These are phyloP conservation scores for Aspergillus coremiiformis DNA, from an alignment of 495 filamentous ascomycete genomes.

Conservation along the genomic window DNA sequence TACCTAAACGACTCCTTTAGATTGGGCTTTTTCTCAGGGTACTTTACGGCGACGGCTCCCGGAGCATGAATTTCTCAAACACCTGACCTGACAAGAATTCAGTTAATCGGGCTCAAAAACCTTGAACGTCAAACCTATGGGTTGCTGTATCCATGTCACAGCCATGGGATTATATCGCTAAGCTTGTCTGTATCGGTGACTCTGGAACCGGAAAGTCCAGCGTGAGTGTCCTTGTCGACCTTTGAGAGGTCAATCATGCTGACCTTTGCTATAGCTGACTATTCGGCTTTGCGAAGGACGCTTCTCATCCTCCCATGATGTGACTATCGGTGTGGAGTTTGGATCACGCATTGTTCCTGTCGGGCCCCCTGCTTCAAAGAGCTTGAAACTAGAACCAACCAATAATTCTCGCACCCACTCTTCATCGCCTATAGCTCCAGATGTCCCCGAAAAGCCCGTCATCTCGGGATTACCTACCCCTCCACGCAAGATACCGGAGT, in stretches of 20 bases:
- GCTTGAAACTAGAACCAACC: conserved; percentile 33
- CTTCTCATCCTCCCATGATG: conserved; percentile 86
- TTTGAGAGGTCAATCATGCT: conserved; percentile 3
- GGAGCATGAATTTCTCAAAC: conserved; percentile 14
- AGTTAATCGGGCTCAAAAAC: background rate
- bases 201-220: conserved; percentile 87
- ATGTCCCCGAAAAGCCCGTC: conserved; percentile 14
- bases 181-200: conserved; percentile 95
- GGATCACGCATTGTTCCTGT: conserved; percentile 90
- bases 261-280: conserved; percentile 52
- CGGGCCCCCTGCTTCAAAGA: conserved; percentile 56
- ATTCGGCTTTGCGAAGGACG: conserved; percentile 96
- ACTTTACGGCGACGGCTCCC: background rate
- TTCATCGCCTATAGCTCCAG: conserved; percentile 5
- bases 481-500: conserved; percentile 27
- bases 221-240: too few species aligned
- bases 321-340: conserved; percentile 97
- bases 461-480: conserved; percentile 31
- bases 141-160: conserved; percentile 53
- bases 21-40: background rate
- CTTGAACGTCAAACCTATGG: background rate
- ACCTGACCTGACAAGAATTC: conserved; percentile 9
- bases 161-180: conserved; percentile 97
- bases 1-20: background rate
- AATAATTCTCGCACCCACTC: conserved; percentile 9